Evolutionary conservation across 225 moss, liverwort and hornwort species (phyloP).

Genomic region (Lunularia cruciata): DNA sequence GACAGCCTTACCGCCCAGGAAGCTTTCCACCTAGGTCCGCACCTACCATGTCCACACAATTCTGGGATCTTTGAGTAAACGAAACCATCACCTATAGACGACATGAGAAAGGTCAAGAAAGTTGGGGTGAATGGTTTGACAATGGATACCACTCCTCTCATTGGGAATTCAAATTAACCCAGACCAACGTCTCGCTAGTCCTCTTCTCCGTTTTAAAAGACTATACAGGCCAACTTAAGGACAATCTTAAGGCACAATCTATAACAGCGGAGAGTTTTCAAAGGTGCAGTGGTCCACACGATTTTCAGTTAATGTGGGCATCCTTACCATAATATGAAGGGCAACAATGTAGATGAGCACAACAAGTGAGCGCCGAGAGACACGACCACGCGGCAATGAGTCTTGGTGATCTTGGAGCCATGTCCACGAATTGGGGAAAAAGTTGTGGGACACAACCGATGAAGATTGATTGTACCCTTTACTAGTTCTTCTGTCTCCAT

Average conservation of each 20-base stretch:
- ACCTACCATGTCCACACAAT: slow-evolving; percentile 25
- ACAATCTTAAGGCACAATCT: too few species aligned
- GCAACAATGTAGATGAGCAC: slow-evolving; percentile 47
- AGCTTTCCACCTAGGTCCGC: slow-evolving; percentile 27
- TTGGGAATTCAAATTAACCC: too few species aligned
- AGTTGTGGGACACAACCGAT: slow-evolving; percentile 12
- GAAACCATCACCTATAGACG: slow-evolving; percentile 52
- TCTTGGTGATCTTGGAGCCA: slow-evolving; percentile 39
- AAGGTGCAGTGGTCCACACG: too few species aligned
- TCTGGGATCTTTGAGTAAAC: slow-evolving; percentile 44
- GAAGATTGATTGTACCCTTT: slow-evolving; percentile 31
- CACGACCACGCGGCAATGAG: slow-evolving; percentile 37
- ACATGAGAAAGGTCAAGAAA: background rate
- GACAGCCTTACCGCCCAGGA: slow-evolving; percentile 40
- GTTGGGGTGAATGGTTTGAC: background rate
- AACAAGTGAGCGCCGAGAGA: slow-evolving; percentile 47
- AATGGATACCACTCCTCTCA: too few species aligned
- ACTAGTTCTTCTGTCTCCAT: slow-evolving; percentile 30
- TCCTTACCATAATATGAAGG: slow-evolving; percentile 49
- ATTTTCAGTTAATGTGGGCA: background rate
- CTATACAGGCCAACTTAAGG: background rate
- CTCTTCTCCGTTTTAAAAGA: background rate
- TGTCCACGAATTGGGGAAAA: slow-evolving; percentile 26
- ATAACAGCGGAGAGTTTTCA: too few species aligned
- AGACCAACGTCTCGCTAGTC: too few species aligned